Base-by-base conservation (phyloP, 495 filamentous ascomycete species). In the Chlorociboria aeruginascens region DNA sequence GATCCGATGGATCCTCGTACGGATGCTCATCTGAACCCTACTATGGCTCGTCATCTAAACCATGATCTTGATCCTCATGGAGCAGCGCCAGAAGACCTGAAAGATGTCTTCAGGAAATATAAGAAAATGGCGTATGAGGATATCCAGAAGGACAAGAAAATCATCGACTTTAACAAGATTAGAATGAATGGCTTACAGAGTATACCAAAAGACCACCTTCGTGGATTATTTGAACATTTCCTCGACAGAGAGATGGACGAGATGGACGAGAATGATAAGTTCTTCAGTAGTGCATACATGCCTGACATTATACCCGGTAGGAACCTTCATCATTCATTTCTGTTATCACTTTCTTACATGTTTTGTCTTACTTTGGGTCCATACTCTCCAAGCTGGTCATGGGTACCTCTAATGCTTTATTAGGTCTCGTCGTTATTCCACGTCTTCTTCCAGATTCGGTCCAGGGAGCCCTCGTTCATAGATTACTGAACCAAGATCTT, bases 401-500 rank as follows among this genome's bases (percentile, higher is more conserved):
- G 14, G 42, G 3, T 8, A 17, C 28, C 29, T 45, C 10, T 14
- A 34, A 28, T 16, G 1, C 17, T 45, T 31, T 17, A 12, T 35
- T 13, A 93, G 86, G 85, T 45, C 72, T 96, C 9, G 69, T 79
- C 32, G 74, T 95, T 49, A 67, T 86, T 17, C 89, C 89, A 45
- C 72, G 73, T 8, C 61, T 95, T 0, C 64, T 95, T 32, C 82
- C 86, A 8, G 70, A 73, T 11, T 60, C 66, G 3, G 70, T 83
- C 16, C 90, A 97, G 63, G 68, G 69, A 46, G 60, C 66, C 13
- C 68, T 96, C 6, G 67, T 95, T 6, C 73, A 66, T 10, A 73
- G 74, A 20, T 65, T 95, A 54, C 67, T 95, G 30, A 86, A 93
- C 61, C 77, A 83, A 33, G 85, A 94, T 62, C 75, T 96, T 11